Percentiles rank a stretch among this genome's conserved stretches.
phyloP scores from a whole-genome alignment of 345 rosid genomes.

The Kandelia obovata region DNA sequence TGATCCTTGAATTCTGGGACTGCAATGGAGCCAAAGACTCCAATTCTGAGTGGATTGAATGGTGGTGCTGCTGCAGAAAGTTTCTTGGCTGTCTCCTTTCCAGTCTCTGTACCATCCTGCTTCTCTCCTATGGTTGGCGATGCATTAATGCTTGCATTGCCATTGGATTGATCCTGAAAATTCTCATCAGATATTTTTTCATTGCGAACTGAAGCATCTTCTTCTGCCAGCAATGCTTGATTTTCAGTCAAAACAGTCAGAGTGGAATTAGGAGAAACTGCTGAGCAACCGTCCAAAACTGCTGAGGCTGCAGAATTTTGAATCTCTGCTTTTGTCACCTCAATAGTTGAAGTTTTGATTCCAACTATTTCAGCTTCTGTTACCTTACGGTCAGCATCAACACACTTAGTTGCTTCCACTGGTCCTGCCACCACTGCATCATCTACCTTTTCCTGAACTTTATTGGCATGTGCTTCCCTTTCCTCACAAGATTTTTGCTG shows the following conservation, averaged over 20 bases:
- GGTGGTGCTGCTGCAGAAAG: conserved; percentile 98
- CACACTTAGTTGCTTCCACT: conserved; percentile 23
- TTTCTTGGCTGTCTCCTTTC: conserved; percentile 74
- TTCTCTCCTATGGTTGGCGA: conserved; percentile 49
- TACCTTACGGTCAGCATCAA: conserved; percentile 20
- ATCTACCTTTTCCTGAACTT: conserved; percentile 30
- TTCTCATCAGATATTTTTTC: conserved; percentile 34
- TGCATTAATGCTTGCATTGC: conserved; percentile 32
- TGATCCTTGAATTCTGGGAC: conserved; percentile 79
- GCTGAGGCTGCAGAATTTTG: conserved; percentile 24
- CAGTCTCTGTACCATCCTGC: conserved; percentile 57
- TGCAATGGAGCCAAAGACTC: conserved; percentile 70
- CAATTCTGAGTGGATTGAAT: conserved; percentile 72
- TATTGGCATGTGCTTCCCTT: conserved; percentile 23
- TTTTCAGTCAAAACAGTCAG: conserved; percentile 24
- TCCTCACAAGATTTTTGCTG: conserved; percentile 32
- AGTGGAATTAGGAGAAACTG: conserved; percentile 32
- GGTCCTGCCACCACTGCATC: conserved; percentile 25
- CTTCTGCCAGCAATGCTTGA: conserved; percentile 24
- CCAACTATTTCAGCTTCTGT: conserved; percentile 29
- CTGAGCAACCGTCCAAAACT: conserved; percentile 22
- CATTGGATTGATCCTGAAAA: conserved; percentile 31
- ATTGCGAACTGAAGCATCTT: conserved; percentile 33
- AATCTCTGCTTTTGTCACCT: conserved; percentile 26
- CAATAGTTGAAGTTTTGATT: conserved; percentile 20